Conservation (phyloP, 768 basidiomycete species). For the Hygrocybe coccinea region DNA sequence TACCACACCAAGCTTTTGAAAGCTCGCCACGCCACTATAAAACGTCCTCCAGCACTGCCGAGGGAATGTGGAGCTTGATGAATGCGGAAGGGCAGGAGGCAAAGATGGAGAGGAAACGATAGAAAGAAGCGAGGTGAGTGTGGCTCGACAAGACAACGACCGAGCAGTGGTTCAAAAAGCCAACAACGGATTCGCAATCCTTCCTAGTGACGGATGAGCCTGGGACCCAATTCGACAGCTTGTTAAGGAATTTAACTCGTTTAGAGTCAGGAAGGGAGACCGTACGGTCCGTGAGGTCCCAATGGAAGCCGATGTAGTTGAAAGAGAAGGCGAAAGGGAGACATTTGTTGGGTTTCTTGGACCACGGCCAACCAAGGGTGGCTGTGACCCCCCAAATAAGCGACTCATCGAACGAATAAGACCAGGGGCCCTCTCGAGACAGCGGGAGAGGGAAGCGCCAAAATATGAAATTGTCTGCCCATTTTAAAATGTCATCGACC, state of each 20-base stretch:
- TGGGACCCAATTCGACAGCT: neutral
- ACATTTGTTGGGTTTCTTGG: conserved; percentile 12
- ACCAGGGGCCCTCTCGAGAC: no score
- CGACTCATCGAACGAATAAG: conserved; percentile 4
- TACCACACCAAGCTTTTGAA: neutral
- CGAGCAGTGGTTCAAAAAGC: conserved; percentile 30
- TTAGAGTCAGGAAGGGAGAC: conserved; percentile 18
- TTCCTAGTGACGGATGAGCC: neutral
- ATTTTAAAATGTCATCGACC: no score
- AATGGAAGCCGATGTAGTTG: conserved; percentile 27
- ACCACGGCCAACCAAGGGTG: conserved; percentile 4
- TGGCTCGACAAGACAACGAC: conserved; percentile 19
- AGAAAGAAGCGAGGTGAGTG: conserved; percentile 21
- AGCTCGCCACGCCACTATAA: conserved; percentile 25
- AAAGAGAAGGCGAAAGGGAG: conserved; percentile 13
- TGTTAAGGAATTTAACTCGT: neutral
- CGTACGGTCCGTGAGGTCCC: conserved; percentile 23
- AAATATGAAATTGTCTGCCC: no score
- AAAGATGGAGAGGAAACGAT: conserved; percentile 16
- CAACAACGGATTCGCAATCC: conserved; percentile 19
- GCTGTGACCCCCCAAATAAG: neutral
- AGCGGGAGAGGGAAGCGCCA: no score
- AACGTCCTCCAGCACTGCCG: conserved; percentile 21
- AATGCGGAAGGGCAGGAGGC: neutral
- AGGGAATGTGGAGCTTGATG: conserved; percentile 13